Base-by-base conservation (phyloP, 2,329 filamentous ascomycete genomes). In the Ilyonectria mors-panacis region DNA sequence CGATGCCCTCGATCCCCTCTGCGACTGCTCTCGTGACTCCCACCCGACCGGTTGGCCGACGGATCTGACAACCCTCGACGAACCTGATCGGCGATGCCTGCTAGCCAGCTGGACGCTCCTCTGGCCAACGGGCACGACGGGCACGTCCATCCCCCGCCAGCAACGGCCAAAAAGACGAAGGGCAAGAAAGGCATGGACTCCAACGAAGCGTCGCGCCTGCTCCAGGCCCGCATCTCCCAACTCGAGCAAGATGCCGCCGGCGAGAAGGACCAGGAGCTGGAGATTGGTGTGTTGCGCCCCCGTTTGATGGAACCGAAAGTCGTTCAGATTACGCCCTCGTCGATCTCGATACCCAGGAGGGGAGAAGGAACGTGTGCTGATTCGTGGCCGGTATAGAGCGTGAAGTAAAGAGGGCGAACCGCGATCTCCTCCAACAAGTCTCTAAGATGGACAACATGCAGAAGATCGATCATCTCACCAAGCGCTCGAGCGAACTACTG, bases 191-290 rank as follows among this genome's bases (percentile, higher is more conserved):
- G 88, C 54, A 84, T 93, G 71, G 95, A 97, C 79, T 93, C 94
- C 21, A 93, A 90, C 75, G 96, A 98, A 82, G 94, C 95, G 53
- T 94, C 94, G 68, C 97, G 97, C 82, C 88, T 98, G 71, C 89
- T 99, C 58, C 92, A 95, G 70, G 94, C 95, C 69, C 94, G 97
- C 78, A 98, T 99, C 78, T 95, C 94, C 23, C 96, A 98, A 83
- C 85, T 99, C 66, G 96, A 99, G 81, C 93, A 94, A 70, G 95
- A 98, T 85, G 93, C 93, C 56, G 94, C 94, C 12, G 94, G 94
- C 66, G 95, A 97, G 80, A 97, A 97, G 81, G 95, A 97, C 75
- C 94, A 98, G 82, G 95, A 98, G 83, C 90, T 93, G 68, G 96
- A 98, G 85, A 98, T 99, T 79, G 94, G 94, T 97, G 85, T 79